Evolutionary conservation across 2,329 filamentous ascomycete species (phyloP).

Genomic region (Botrytis hyacinthi): DNA sequence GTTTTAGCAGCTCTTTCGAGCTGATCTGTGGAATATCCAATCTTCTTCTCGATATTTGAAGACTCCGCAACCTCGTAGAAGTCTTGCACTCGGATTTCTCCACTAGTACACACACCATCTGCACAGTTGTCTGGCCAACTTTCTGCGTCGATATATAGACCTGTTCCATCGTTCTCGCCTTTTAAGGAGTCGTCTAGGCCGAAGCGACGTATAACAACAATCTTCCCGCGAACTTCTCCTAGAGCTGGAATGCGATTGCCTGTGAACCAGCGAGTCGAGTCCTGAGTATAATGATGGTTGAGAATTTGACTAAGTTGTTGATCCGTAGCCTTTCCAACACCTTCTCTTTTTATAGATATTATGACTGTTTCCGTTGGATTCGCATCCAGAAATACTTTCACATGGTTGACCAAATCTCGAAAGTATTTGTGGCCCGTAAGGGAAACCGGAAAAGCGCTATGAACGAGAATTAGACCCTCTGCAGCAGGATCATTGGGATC

Average conservation of each 20-base stretch:
- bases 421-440: slow-evolving; percentile 81
- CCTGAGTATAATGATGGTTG: slow-evolving; percentile 65
- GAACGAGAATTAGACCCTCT: slow-evolving; percentile 76
- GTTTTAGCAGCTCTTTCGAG: slow-evolving; percentile 67
- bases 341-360: slow-evolving; percentile 88
- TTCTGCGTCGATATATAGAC: slow-evolving; percentile 60
- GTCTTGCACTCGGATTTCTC: slow-evolving; percentile 83
- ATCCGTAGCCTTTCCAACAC: slow-evolving; percentile 76
- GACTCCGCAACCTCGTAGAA: slow-evolving; percentile 84
- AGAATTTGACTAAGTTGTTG: slow-evolving; percentile 74
- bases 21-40: slow-evolving; percentile 69
- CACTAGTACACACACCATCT: slow-evolving; percentile 67
- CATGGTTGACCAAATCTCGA: slow-evolving; percentile 64
- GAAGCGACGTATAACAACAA: slow-evolving; percentile 84
- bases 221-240: slow-evolving; percentile 74
- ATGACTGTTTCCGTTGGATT: slow-evolving; percentile 82
- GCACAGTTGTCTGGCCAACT: slow-evolving; percentile 87
- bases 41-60: slow-evolving; percentile 76
- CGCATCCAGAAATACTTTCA: slow-evolving; percentile 71
- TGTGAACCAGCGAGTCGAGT: slow-evolving; percentile 70
- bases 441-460: slow-evolving; percentile 84
- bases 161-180: slow-evolving; percentile 48
- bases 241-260: slow-evolving; percentile 73
- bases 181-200: slow-evolving; percentile 56
- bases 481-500: slow-evolving; percentile 55